These are phyloP conservation scores for Cutaneotrichosporon sp. DNA, from an alignment of 1,284 basidiomycete species.

Conservation along the genomic window DNA sequence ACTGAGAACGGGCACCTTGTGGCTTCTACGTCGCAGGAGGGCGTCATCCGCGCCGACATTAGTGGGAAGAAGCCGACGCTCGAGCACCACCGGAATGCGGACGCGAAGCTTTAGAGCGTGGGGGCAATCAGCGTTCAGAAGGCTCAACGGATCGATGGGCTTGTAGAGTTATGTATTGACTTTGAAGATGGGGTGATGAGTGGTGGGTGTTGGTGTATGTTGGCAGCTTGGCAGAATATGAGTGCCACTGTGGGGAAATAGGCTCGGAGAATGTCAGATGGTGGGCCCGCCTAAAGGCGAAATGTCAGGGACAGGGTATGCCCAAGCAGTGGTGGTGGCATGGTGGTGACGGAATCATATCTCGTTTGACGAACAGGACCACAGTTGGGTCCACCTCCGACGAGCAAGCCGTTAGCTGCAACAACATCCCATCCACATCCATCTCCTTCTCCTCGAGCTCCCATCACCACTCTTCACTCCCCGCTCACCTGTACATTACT, in stretches of 20 bases:
- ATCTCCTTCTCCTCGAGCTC: not conserved
- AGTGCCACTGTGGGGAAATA: too few species aligned
- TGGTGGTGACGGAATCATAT: too few species aligned
- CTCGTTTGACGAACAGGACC: too few species aligned
- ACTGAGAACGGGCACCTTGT: slow-evolving; percentile 68
- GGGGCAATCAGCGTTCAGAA: not conserved
- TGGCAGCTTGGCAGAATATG: too few species aligned
- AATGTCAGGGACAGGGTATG: too few species aligned
- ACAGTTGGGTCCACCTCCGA: too few species aligned
- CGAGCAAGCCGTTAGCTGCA: not conserved
- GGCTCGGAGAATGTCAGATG: too few species aligned
- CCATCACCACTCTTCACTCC: not conserved
- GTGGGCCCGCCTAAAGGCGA: too few species aligned
- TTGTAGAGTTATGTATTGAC: not conserved
- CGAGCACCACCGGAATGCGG: slow-evolving; percentile 29
- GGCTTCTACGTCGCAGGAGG: slow-evolving; percentile 80
- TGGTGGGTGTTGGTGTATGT: too few species aligned
- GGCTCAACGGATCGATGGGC: not conserved
- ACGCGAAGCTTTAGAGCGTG: slow-evolving; percentile 30
- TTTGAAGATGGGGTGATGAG: not conserved
- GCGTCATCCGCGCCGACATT: slow-evolving; percentile 58
- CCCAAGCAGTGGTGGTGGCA: too few species aligned
- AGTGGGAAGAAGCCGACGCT: slow-evolving; percentile 27
- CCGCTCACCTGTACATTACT: slow-evolving; percentile 1
- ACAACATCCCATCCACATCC: slow-evolving; percentile 1